phyloP scores from a whole-genome alignment of 2,329 filamentous ascomycete species.

The Torrubiella hemipterigena region DNA sequence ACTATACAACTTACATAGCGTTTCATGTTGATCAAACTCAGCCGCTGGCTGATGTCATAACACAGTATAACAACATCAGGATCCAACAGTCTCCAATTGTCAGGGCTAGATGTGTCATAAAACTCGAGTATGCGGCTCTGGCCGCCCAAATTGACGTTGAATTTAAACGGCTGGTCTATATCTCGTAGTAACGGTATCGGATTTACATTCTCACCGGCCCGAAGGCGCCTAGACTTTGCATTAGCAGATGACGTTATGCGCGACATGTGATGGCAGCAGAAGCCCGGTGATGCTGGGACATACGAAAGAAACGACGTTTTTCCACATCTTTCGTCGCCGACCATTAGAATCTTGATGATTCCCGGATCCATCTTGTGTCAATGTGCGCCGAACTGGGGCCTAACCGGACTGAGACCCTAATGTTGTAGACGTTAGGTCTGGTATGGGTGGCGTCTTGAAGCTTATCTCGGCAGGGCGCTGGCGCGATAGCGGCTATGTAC shows the following conservation, averaged over 20 bases:
- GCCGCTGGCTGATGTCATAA: slow-evolving; percentile 48
- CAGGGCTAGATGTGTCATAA: slow-evolving; percentile 45
- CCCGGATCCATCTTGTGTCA: slow-evolving; percentile 31
- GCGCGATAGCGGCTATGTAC: too few relatives aligned
- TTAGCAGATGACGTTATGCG: slow-evolving; percentile 2
- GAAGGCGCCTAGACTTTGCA: slow-evolving; percentile 33
- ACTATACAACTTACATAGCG: slow-evolving; percentile 33
- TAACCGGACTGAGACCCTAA: too few relatives aligned
- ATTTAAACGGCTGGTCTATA: slow-evolving; percentile 47
- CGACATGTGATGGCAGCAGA: too few relatives aligned
- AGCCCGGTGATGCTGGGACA: too few relatives aligned
- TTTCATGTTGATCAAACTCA: slow-evolving; percentile 46
- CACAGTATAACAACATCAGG: slow-evolving; percentile 48
- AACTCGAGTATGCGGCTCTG: slow-evolving; percentile 43
- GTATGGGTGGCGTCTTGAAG: too few relatives aligned
- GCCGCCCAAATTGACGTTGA: slow-evolving; percentile 33
- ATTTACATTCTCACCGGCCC: slow-evolving; percentile 27
- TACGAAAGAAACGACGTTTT: slow-evolving; percentile 53
- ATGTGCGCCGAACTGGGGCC: slow-evolving; percentile 3
- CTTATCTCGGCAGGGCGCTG: too few relatives aligned
- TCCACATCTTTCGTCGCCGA: slow-evolving; percentile 48
- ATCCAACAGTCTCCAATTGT: slow-evolving; percentile 44
- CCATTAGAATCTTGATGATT: slow-evolving; percentile 39
- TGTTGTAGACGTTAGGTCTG: slow-evolving; percentile 2
- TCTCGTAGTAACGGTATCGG: slow-evolving; percentile 41